Percentiles rank a stretch among this genome's conserved stretches.
Conservation (phyloP, 139 green algal genomes). For the Chlorella ohadii region DNA sequence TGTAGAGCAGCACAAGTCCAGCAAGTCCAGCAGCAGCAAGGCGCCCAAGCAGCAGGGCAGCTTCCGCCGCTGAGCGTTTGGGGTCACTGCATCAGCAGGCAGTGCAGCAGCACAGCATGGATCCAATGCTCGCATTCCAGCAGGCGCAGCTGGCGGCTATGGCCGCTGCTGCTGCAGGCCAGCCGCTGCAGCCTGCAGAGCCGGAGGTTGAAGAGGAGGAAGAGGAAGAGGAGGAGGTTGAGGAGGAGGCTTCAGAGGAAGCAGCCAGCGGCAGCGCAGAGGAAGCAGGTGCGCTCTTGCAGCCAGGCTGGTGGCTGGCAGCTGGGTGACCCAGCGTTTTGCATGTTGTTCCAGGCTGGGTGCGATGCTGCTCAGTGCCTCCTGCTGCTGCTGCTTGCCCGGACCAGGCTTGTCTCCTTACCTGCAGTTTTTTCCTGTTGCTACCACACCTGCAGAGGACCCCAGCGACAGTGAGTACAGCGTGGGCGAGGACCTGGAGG, state of each 20-base stretch:
- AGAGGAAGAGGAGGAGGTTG: constrained; percentile 7
- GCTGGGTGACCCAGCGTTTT: no score
- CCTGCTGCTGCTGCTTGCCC: no score
- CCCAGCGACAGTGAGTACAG: background rate
- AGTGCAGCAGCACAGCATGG: constrained; percentile 4
- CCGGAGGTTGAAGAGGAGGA: background rate
- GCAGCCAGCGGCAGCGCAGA: no score
- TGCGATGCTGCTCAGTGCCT: no score
- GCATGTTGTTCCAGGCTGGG: no score
- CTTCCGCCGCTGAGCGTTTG: background rate
- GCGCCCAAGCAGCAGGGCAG: constrained; percentile 2
- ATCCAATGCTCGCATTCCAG: background rate
- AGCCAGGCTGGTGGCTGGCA: no score
- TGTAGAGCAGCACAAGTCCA: constrained; percentile 14
- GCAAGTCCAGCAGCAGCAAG: background rate
- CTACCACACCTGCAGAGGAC: background rate
- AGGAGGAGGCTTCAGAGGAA: background rate
- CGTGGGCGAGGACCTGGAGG: background rate
- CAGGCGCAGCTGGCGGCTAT: constrained; percentile 1
- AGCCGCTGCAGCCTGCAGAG: background rate
- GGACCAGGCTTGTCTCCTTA: no score
- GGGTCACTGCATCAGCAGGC: background rate
- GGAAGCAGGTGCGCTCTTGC: background rate
- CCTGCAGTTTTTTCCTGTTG: no score
- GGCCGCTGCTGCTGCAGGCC: background rate